Evolutionary conservation across 75 land plant species (phyloP).

Genomic region (Sequoiadendron giganteum): DNA sequence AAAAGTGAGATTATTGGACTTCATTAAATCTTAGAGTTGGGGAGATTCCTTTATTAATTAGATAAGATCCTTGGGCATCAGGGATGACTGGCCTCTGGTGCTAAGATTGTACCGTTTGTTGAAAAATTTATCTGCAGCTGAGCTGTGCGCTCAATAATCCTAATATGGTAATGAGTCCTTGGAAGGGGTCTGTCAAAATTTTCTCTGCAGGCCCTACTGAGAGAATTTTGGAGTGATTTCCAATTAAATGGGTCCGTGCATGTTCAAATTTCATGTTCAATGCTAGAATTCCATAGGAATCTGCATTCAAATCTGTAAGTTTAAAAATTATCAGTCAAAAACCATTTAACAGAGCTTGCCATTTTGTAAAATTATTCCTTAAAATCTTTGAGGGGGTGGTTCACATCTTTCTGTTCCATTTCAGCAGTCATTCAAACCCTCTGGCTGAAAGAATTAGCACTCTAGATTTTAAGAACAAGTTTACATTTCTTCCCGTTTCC

Average conservation of each 20-base stretch:
- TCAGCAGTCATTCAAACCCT: background rate
- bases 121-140: background rate
- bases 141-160: background rate
- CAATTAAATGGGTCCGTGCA: background rate
- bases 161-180: background rate
- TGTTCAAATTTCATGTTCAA: background rate
- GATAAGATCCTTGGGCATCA: background rate
- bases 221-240: background rate
- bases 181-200: background rate
- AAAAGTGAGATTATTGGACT: background rate
- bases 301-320: background rate
- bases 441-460: background rate
- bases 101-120: background rate
- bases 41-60: background rate
- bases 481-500: background rate
- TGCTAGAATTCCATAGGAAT: background rate
- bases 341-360: background rate
- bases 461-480: background rate
- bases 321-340: background rate
- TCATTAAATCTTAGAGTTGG: background rate
- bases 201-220: background rate
- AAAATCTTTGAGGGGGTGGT: background rate
- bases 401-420: background rate
- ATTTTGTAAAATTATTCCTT: background rate
- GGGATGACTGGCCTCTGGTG: background rate